Conservation (phyloP, 2,329 filamentous ascomycete species). For the Ascocoryne sarcoides region DNA sequence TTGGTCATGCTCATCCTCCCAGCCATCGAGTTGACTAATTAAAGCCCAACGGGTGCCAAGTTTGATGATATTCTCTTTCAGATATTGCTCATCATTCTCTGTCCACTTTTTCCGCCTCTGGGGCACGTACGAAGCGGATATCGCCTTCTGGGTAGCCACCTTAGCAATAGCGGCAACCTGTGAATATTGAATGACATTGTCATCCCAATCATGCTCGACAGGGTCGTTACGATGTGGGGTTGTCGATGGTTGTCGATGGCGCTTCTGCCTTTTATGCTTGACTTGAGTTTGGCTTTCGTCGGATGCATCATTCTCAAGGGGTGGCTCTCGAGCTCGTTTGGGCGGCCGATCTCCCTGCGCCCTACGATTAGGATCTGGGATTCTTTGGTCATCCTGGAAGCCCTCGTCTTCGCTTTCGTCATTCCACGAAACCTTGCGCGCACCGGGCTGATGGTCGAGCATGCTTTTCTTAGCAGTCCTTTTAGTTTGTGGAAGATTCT, state of each 20-base stretch:
- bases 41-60: slow-evolving; percentile 41
- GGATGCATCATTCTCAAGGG: not conserved
- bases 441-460: slow-evolving; percentile 16
- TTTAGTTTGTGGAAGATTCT: slow-evolving; percentile 14
- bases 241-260: not conserved
- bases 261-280: not conserved
- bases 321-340: not conserved
- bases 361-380: slow-evolving; percentile 13
- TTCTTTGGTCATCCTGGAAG: slow-evolving; percentile 18
- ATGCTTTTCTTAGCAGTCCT: slow-evolving; percentile 8
- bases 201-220: slow-evolving; percentile 6
- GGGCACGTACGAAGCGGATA: not conserved
- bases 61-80: slow-evolving; percentile 40
- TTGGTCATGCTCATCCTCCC: slow-evolving; percentile 31
- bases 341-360: not conserved
- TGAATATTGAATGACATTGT: slow-evolving; percentile 4
- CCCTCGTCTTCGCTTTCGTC: slow-evolving; percentile 19
- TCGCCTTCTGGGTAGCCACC: not conserved
- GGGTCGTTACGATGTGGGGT: too few relatives aligned
- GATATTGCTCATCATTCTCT: slow-evolving; percentile 31
- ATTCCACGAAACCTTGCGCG: slow-evolving; percentile 14
- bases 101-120: slow-evolving; percentile 29
- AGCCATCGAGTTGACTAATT: slow-evolving; percentile 25
- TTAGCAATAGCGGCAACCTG: slow-evolving; percentile 7
- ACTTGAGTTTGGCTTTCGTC: not conserved